These are phyloP conservation scores for Schizosaccharomyces octosporus DNA, from an alignment of 805 yeast species.

Conservation along the genomic window DNA sequence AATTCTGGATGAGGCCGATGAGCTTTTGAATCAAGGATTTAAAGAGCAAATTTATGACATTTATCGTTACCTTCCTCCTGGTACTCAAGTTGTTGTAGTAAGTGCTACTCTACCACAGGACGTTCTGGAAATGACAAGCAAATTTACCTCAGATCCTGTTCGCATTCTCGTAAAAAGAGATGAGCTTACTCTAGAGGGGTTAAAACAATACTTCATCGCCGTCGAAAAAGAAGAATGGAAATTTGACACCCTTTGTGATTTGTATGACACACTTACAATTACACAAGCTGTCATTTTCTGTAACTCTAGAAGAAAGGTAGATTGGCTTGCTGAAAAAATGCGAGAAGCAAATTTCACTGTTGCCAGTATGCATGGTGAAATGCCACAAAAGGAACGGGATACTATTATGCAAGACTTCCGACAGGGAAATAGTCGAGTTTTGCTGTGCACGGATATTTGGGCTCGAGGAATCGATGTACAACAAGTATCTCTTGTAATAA, in stretches of 20 bases:
- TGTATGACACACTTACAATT: conserved; percentile 81
- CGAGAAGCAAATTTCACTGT: conserved; percentile 68
- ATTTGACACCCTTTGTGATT: conserved; percentile 79
- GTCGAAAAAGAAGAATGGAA: conserved; percentile 87
- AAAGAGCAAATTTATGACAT: conserved; percentile 86
- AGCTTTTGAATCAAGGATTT: conserved; percentile 76
- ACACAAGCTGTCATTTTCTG: conserved; percentile 97
- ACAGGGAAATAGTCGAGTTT: conserved; percentile 72
- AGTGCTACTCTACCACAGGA: conserved; percentile 86
- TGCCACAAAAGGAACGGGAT: conserved; percentile 88
- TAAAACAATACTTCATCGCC: conserved; percentile 71
- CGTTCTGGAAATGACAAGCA: conserved; percentile 73
- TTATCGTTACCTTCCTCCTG: conserved; percentile 57
- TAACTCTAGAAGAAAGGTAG: conserved; percentile 87
- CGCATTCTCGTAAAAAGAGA: conserved; percentile 86
- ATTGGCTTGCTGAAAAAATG: conserved; percentile 64
- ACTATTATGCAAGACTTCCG: conserved; percentile 88
- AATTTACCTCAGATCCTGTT: conserved; percentile 82
- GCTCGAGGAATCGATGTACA: conserved; percentile 98
- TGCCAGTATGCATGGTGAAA: conserved; percentile 88
- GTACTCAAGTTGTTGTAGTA: conserved; percentile 77
- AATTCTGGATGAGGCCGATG: conserved; percentile 92
- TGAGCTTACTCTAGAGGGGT: conserved; percentile 81
- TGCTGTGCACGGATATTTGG: conserved; percentile 90
- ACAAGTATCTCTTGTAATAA: conserved; percentile 85